Evolutionary conservation across 495 filamentous ascomycete genomes (phyloP).

Genomic region (Amorphotheca resinae): DNA sequence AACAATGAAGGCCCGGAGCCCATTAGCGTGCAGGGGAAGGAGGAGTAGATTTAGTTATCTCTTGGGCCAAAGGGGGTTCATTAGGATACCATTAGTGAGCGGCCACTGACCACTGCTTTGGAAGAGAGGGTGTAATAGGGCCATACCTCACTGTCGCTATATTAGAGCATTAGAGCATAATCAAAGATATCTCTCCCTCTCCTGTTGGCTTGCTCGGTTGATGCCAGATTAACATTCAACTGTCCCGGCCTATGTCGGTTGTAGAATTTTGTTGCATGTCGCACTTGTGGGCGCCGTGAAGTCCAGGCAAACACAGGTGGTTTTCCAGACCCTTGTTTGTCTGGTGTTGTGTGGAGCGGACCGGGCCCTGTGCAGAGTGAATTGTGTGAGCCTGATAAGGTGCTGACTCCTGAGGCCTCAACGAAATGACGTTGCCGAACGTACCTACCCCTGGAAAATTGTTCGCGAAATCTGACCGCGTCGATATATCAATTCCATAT

Average conservation of each 20-base stretch:
- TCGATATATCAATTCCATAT: background rate
- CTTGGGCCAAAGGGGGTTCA: too few species aligned
- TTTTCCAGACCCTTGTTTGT: background rate
- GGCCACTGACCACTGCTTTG: too few species aligned
- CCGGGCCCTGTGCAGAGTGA: too few species aligned
- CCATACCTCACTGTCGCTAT: too few species aligned
- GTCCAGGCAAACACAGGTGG: background rate
- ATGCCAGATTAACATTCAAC: too few species aligned
- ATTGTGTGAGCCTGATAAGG: conserved; percentile 1
- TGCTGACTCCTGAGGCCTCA: background rate
- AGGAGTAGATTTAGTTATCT: too few species aligned
- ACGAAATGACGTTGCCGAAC: conserved; percentile 6
- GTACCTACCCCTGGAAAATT: background rate
- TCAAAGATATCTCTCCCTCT: too few species aligned
- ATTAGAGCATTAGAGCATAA: too few species aligned
- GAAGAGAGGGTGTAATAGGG: too few species aligned
- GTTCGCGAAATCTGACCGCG: background rate
- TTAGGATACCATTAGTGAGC: too few species aligned
- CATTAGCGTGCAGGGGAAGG: background rate
- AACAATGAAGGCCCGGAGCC: background rate
- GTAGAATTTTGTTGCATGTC: conserved; percentile 1
- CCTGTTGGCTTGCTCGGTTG: too few species aligned
- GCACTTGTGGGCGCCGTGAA: conserved; percentile 1
- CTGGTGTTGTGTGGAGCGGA: too few species aligned
- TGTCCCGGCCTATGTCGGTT: background rate